Evolutionary conservation across 768 basidiomycete species (phyloP).

Genomic region (Rhizopogon vinicolor): DNA sequence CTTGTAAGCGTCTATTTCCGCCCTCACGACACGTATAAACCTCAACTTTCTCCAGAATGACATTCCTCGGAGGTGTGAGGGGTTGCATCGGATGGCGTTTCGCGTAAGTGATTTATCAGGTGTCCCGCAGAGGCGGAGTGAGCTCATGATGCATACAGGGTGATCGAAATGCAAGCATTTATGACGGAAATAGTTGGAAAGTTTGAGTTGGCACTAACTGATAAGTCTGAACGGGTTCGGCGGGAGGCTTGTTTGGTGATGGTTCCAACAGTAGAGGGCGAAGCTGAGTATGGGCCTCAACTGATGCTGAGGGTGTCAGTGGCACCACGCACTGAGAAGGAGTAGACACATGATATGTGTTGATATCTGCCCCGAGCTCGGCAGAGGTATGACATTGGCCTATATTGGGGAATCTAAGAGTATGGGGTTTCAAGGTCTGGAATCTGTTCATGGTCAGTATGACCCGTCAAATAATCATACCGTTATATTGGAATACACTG

Average conservation of each 20-base stretch:
- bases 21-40: neutral
- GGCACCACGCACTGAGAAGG: slow-evolving; percentile 2
- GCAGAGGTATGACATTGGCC: too few relatives aligned
- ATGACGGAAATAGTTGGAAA: slow-evolving; percentile 48
- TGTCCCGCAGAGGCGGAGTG: neutral
- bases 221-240: slow-evolving; percentile 20
- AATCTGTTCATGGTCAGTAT: too few relatives aligned
- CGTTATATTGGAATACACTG: too few relatives aligned
- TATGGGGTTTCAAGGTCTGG: too few relatives aligned
- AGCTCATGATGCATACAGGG: slow-evolving; percentile 11
- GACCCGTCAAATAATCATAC: too few relatives aligned
- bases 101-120: slow-evolving; percentile 13
- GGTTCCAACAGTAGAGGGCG: slow-evolving; percentile 29
- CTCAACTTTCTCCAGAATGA: slow-evolving; percentile 15
- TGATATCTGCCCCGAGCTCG: too few relatives aligned
- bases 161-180: slow-evolving; percentile 54
- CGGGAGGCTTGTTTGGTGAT: slow-evolving; percentile 27
- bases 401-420: too few relatives aligned
- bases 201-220: slow-evolving; percentile 43
- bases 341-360: neutral
- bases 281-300: slow-evolving; percentile 23
- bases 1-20: slow-evolving; percentile 11
- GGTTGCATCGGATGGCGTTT: slow-evolving; percentile 27
- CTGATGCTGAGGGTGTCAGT: slow-evolving; percentile 24
- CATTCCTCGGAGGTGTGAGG: slow-evolving; percentile 18